phyloP scores from a whole-genome alignment of 1,284 basidiomycete genomes.

The Trichosporon inkin region DNA sequence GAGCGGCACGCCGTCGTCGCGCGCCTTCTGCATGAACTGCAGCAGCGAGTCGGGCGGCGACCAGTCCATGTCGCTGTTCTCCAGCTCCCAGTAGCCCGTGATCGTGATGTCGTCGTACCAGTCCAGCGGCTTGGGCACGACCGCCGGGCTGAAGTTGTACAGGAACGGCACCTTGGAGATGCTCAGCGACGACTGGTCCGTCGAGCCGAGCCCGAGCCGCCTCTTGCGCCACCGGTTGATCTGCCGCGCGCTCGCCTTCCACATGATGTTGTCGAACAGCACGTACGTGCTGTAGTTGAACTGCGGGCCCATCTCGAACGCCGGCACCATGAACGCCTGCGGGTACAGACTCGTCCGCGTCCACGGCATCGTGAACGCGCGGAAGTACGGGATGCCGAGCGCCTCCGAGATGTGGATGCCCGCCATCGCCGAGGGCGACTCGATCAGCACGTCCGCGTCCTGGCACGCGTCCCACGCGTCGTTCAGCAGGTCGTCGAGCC shows the following conservation, averaged over 20 bases:
- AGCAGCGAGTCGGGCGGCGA: conserved; percentile 56
- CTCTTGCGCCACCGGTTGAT: conserved; percentile 90
- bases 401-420: conserved; percentile 98
- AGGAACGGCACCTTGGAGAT: conserved; percentile 71
- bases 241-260: conserved; percentile 87
- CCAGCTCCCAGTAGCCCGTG: conserved; percentile 61
- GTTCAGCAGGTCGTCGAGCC: conserved; percentile 90
- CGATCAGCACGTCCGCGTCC: conserved; percentile 85
- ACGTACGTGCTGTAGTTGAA: conserved; percentile 88
- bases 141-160: conserved; percentile 89
- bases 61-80: conserved; percentile 61
- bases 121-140: conserved; percentile 67
- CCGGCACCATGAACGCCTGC: conserved; percentile 95
- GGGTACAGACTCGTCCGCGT: conserved; percentile 76
- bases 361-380: conserved; percentile 74
- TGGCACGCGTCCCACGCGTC: conserved; percentile 95
- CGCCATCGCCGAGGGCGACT: conserved; percentile 96
- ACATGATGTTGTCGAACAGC: conserved; percentile 94
- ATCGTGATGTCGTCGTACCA: conserved; percentile 64
- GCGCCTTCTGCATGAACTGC: conserved; percentile 59
- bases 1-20: conserved; percentile 59
- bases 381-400: conserved; percentile 84
- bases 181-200: conserved; percentile 42
- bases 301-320: conserved; percentile 85
- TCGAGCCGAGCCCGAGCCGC: conserved; percentile 68